Evolutionary conservation across 2,329 filamentous ascomycete genomes (phyloP).

Genomic region (Xylariaceae sp.): DNA sequence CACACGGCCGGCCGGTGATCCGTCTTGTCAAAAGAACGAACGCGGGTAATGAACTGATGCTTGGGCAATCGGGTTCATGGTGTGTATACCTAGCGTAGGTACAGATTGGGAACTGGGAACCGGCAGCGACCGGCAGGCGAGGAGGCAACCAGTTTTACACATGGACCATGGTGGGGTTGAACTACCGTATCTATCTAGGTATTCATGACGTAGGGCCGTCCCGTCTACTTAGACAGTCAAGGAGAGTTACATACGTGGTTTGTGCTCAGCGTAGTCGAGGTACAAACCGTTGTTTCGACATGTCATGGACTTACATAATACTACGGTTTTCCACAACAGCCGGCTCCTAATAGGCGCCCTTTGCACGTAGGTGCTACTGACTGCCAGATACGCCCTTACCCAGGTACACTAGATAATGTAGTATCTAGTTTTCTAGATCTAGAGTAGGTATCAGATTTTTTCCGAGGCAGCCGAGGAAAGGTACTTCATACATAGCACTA

Average conservation of each 20-base stretch:
- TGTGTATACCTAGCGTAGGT: not conserved
- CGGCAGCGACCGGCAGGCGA: constrained; percentile 1
- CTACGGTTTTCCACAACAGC: constrained; percentile 10
- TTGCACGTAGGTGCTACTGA: constrained; percentile 1
- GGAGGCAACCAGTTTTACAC: not conserved
- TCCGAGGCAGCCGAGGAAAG: constrained; percentile 1
- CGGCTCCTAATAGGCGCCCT: constrained; percentile 10
- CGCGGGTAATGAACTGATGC: not conserved
- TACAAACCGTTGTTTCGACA: too few species aligned
- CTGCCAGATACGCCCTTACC: not conserved
- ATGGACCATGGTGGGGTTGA: not conserved
- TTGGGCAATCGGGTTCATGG: not conserved
- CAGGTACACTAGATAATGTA: not conserved
- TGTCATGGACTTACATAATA: too few species aligned
- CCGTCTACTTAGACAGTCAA: too few species aligned
- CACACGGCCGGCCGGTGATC: constrained; percentile 17
- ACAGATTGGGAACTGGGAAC: not conserved
- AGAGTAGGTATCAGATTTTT: not conserved
- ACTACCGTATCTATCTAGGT: not conserved
- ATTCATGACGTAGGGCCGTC: not conserved
- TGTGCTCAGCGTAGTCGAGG: too few species aligned
- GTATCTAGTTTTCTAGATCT: not conserved
- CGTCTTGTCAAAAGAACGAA: not conserved
- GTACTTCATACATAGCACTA: too few species aligned
- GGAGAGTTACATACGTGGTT: too few species aligned